phyloP scores from a whole-genome alignment of 2,329 filamentous ascomycete species.

The Beauveria sp. region DNA sequence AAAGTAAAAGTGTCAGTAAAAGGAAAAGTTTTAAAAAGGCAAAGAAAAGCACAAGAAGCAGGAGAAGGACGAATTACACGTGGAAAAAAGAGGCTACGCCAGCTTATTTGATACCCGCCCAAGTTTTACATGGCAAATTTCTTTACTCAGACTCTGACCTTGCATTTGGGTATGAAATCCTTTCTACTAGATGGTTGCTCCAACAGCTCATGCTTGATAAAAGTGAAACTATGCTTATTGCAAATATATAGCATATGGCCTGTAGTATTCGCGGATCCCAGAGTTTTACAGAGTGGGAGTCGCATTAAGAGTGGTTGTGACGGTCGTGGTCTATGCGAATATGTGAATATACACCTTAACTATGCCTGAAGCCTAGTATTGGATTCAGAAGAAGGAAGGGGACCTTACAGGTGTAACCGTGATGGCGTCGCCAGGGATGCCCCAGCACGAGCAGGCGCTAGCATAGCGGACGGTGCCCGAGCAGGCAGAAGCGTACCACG shows the following conservation, averaged over 20 bases:
- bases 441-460: slow-evolving; percentile 9
- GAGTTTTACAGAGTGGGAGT: background rate
- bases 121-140: background rate
- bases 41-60: background rate
- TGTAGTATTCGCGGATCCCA: too few species aligned
- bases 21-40: background rate
- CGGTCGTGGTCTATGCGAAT: background rate
- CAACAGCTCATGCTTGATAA: too few species aligned
- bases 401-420: slow-evolving; percentile 5
- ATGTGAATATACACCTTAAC: background rate
- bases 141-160: too few species aligned
- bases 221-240: too few species aligned
- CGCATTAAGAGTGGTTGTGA: background rate
- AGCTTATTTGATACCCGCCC: background rate
- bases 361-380: background rate
- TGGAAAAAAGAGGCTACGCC: background rate
- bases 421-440: background rate
- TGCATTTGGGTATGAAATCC: too few species aligned
- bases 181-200: too few species aligned
- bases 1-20: background rate
- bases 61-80: background rate
- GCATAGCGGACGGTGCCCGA: background rate
- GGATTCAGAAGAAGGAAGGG: background rate
- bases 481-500: slow-evolving; percentile 5
- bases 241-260: too few species aligned